Evolutionary conservation across 2,329 filamentous ascomycete species (phyloP).

Genomic region (Cercospora sojina): DNA sequence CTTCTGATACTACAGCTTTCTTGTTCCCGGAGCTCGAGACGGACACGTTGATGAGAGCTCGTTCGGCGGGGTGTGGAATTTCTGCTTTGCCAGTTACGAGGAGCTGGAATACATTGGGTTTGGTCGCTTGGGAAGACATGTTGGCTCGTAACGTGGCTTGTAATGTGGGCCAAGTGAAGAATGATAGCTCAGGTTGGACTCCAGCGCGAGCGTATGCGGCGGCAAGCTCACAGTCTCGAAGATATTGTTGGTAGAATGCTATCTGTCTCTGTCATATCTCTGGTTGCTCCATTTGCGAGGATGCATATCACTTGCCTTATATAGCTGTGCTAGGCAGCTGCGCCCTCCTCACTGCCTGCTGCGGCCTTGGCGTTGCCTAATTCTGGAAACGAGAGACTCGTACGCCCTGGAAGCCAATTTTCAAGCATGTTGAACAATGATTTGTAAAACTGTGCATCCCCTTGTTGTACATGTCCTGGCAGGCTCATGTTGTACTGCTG

Average conservation of each 20-base stretch:
- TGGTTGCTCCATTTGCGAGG: background rate
- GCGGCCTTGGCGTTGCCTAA: background rate
- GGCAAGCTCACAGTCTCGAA: background rate
- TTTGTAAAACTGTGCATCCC: background rate
- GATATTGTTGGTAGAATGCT: background rate
- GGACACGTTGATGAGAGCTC: constrained; percentile 27
- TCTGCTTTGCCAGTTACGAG: constrained; percentile 24
- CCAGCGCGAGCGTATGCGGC: background rate
- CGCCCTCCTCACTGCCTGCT: background rate
- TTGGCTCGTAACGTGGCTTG: background rate
- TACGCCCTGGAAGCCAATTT: background rate
- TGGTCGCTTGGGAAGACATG: constrained; percentile 5
- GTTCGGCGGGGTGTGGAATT: constrained; percentile 28
- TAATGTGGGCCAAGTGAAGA: background rate
- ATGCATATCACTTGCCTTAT: background rate
- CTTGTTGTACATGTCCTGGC: background rate
- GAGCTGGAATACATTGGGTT: constrained; percentile 19
- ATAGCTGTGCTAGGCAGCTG: background rate
- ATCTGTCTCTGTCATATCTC: background rate
- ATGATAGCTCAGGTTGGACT: background rate
- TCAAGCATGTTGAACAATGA: background rate
- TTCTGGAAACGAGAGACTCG: background rate
- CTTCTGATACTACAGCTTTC: constrained; percentile 26
- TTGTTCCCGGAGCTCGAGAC: constrained; percentile 25
- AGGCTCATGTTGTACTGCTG: background rate